These are phyloP conservation scores for Plasmodium knowlesi DNA, from an alignment of 169 alveolate species.

Conservation along the genomic window DNA sequence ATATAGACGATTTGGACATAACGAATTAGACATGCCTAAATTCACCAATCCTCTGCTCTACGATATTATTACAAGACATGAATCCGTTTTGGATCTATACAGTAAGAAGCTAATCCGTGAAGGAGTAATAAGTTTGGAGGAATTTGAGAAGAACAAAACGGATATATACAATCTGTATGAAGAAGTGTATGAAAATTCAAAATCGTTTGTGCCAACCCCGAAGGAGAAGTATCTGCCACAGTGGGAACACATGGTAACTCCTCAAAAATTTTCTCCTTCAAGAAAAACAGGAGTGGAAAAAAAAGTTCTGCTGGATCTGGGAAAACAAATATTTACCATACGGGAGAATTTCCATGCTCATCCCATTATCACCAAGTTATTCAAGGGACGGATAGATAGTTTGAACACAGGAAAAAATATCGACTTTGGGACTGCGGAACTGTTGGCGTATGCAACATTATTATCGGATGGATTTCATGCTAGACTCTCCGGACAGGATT, in stretches of 20 bases:
- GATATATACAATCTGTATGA: constrained; percentile 82
- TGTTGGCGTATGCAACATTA: constrained; percentile 93
- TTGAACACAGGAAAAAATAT: constrained; percentile 87
- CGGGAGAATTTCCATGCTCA: constrained; percentile 92
- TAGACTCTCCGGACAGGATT: constrained; percentile 95
- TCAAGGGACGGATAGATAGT: constrained; percentile 88
- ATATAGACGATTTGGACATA: constrained; percentile 94
- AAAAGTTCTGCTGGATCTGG: constrained; percentile 86
- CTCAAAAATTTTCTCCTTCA: constrained; percentile 52
- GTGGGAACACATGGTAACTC: constrained; percentile 80
- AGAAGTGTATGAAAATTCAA: constrained; percentile 86
- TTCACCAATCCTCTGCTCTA: constrained; percentile 96
- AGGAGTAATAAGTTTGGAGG: constrained; percentile 85
- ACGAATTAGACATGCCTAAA: constrained; percentile 96
- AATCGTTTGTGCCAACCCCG: constrained; percentile 71
- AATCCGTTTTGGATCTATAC: constrained; percentile 87
- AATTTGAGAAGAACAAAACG: constrained; percentile 81
- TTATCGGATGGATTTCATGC: constrained; percentile 94
- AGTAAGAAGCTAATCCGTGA: constrained; percentile 85
- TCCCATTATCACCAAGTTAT: constrained; percentile 90
- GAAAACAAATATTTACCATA: constrained; percentile 87
- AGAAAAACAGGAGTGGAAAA: constrained; percentile 83
- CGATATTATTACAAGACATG: constrained; percentile 86
- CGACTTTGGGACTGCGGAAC: constrained; percentile 95
- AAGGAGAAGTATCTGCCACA: constrained; percentile 77